Evolutionary conservation across 192 early-diverging fungal genomes (phyloP), one percentile per base, ranked within the genome.

Genomic region (Linnemannia exigua): DNA sequence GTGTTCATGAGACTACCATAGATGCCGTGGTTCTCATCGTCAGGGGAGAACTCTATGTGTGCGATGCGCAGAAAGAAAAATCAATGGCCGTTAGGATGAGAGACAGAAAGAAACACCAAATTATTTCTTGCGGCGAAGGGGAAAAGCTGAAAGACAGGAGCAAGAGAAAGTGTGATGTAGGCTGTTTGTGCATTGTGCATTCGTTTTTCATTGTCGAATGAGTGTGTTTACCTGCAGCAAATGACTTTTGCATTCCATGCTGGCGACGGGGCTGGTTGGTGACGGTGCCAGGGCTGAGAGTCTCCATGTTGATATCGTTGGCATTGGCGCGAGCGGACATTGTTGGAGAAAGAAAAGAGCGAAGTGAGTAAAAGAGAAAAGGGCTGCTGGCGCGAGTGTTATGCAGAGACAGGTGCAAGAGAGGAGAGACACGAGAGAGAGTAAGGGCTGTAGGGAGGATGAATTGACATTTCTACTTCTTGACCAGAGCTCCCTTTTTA

Each of bases 1-100:
- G 61, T 61, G 67, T 91, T 91, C 78, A 92, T 88, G 75, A 92
- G 77, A 33, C 78, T 75, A 20, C 89, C 90, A 70, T 92, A 92
- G 52, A 89, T 63, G 38, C 88, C 87, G 41, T 89, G 88, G 58
- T 72, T 58, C 75, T 77, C 78, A 78, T 89, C 77, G 22, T 83
- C 73, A 76, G 81, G 73, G 1, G 87, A 84, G 72, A 79, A 79
- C 70, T 79, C 79, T 79, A 93, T 87, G 41, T 44, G 79, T 84
- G 6, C n/a, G n/a, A n/a, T n/a, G n/a, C n/a, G 58, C 90, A 41
- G 5, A 47, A 74, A 70, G 91, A 89, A 69, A 88, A 25, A 16
- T 88, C 87, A 72, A 91, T 92, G 20, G 35, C 44, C 12, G 15
- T 78, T 50, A 63, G 2, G 7, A 22, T 28, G 58, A 15, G 58